Conservation (phyloP, 192 early-diverging fungal species). For the Coemansia sp. region DNA sequence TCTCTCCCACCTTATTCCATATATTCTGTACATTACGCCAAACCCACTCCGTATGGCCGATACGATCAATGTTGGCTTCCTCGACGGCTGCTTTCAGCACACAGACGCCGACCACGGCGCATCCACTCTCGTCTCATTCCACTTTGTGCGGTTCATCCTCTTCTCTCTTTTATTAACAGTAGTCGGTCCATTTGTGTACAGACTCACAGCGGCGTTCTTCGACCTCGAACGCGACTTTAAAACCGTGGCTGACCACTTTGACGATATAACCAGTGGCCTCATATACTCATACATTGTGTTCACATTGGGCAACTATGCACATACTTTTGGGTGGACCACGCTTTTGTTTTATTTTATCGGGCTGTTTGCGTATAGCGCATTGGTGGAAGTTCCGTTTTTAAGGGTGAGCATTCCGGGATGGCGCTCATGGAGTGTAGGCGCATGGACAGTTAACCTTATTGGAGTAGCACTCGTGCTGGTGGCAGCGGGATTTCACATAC, state of each 20-base stretch:
- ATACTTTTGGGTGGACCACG: slow-evolving; percentile 59
- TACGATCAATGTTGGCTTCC: slow-evolving; percentile 23
- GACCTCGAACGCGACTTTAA: slow-evolving; percentile 70
- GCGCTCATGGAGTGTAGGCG: slow-evolving; percentile 63
- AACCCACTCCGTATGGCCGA: background rate
- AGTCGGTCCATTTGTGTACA: slow-evolving; percentile 53
- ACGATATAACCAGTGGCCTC: slow-evolving; percentile 60
- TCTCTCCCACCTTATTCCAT: too few species aligned
- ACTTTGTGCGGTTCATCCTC: slow-evolving; percentile 28
- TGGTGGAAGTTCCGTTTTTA: slow-evolving; percentile 69
- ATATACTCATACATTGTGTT: slow-evolving; percentile 69
- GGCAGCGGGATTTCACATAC: slow-evolving; percentile 59
- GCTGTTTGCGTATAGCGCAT: slow-evolving; percentile 55
- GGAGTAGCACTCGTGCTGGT: slow-evolving; percentile 59
- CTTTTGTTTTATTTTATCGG: slow-evolving; percentile 52
- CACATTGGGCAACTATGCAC: slow-evolving; percentile 74
- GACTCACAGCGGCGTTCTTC: slow-evolving; percentile 59
- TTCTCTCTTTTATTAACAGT: slow-evolving; percentile 42
- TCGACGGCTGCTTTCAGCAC: slow-evolving; percentile 44
- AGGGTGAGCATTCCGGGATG: slow-evolving; percentile 64
- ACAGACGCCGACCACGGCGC: slow-evolving; percentile 31
- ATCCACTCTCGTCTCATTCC: slow-evolving; percentile 50
- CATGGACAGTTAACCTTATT: slow-evolving; percentile 63
- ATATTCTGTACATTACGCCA: too few species aligned
- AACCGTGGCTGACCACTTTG: slow-evolving; percentile 63